Evolutionary conservation across 2,329 filamentous ascomycete genomes (phyloP), one percentile per base, ranked within the genome.

Genomic region (Cladosporium sp.): DNA sequence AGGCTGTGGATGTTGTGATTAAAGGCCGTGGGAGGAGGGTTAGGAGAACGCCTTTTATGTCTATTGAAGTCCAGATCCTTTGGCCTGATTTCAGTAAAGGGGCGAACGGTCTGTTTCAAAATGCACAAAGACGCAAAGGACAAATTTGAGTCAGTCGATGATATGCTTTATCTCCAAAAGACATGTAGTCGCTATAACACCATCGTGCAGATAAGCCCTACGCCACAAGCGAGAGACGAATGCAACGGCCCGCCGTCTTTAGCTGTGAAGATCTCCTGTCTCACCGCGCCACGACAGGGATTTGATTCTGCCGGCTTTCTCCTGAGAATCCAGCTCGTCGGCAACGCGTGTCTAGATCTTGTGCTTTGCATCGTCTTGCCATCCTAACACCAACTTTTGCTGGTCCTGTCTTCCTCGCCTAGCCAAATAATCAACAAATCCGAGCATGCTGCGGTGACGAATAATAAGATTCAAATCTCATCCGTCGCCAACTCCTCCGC

Each of bases 161-260:
- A 28, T 28, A 28, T 28, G 4, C 22, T 4, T 28, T 28, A 28
- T 28, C 22, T 28, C 22, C 7, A 2, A 38, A 46, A 40, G 34
- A 41, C 22, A 19, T 49, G 46, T 49, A 35, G 46, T 49, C 46
- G 46, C n/a, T 49, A 49, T 41, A 49, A 14, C 22, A 40, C 35
- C 34, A 13, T 10, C 32, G 31, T 50, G 48, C 38, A 43, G 48
- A 50, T 50, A 50, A 50, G 48, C 48, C 48, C 38, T 50, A 43
- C 48, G 48, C 48, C 48, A 50, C 48, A 49, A 49, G 46, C 46
- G 46, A 40, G 9, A 14, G n/a, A 35, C 35, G n/a, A 19, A 43
- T 49, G 46, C 40, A 50, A 43, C 48, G 48, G 48, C 31, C 48
- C 48, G 48, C 18, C n/a, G 28, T 38, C 35, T 38, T 38, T 38